Base-by-base conservation (phyloP, 2,329 filamentous ascomycete species). In the Botrytis fragariae region DNA sequence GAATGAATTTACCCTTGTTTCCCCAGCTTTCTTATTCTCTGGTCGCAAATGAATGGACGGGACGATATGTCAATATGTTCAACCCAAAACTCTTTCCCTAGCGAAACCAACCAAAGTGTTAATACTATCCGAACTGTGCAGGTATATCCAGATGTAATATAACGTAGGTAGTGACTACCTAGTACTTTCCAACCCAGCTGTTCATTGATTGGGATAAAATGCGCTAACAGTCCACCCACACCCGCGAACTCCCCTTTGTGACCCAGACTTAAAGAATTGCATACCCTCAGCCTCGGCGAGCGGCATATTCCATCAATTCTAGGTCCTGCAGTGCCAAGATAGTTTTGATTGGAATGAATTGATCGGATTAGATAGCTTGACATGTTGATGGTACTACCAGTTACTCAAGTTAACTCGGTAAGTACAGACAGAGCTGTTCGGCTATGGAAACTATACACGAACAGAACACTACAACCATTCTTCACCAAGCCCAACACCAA, bases 11-110 rank as follows among this genome's bases (percentile, higher is more conserved):
- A 54, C 54, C 71, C 71, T 20, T 48, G 71, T 62, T 72, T 72
- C 71, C 71, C 63, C 54, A 72, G 71, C 63, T 61, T 72, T 72
- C 51, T 37, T 29, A 57, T 57, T 42, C 25, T 68, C 29, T 59
- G 20, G 51, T 35, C 44, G 60, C 25, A 35, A 44, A 64, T n/a
- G 48, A 14, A 60, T 60, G 39, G 29, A 65, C 22, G 29, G 25
- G 37, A 42, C 59, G 29, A 71, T 44, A 37, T 70, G 57, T 70
- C 68, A 62, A 65, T 10, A 25, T 51, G 48, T 51, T 59, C 45
- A 44, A 57, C 32, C 10, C 44, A 39, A 29, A 37, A 57, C n/a
- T n/a, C 37, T 44, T 54, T 8, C 12, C 35, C 25, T 18, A 16
- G 22, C 14, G 6, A 25, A 67, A 62, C 39, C 22, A 59, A 20